A percentile compares a stretch with the other conserved stretches of the same genome.
phyloP scores from a whole-genome alignment of 179 eudicot species.

The Heliamphora pulchella region DNA sequence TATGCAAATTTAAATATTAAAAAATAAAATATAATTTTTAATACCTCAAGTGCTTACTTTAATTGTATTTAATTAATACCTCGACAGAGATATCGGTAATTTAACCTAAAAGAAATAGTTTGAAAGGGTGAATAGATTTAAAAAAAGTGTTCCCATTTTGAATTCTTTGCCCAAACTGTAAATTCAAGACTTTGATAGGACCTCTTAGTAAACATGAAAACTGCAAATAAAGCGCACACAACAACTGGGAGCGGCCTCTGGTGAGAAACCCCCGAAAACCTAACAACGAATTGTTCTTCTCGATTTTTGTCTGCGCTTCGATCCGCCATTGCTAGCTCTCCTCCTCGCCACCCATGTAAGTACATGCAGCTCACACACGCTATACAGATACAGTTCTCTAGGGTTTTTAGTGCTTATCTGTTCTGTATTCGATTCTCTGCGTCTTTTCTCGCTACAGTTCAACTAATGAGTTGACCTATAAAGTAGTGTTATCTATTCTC shows the following conservation, averaged over 20 bases:
- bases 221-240: no score
- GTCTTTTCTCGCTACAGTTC: neutral
- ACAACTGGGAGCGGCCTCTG: neutral
- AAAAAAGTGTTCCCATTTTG: no score
- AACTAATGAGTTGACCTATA: neutral
- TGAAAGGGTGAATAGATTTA: no score
- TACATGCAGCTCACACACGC: neutral
- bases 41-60: no score
- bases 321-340: constrained; percentile 10
- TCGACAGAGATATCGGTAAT: no score
- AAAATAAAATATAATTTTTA: no score
- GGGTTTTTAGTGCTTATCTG: constrained; percentile 10
- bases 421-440: neutral
- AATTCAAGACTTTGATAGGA: no score
- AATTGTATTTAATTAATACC: no score
- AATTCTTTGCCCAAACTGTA: no score
- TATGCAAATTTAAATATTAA: no score
- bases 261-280: neutral
- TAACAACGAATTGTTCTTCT: neutral
- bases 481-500: neutral
- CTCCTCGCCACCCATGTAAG: constrained; percentile 6
- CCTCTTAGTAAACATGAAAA: no score
- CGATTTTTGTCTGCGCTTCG: neutral
- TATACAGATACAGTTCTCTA: neutral
- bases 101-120: no score